Conservation (phyloP, 805 yeast genomes). For the Kodamaea neixiangensis region DNA sequence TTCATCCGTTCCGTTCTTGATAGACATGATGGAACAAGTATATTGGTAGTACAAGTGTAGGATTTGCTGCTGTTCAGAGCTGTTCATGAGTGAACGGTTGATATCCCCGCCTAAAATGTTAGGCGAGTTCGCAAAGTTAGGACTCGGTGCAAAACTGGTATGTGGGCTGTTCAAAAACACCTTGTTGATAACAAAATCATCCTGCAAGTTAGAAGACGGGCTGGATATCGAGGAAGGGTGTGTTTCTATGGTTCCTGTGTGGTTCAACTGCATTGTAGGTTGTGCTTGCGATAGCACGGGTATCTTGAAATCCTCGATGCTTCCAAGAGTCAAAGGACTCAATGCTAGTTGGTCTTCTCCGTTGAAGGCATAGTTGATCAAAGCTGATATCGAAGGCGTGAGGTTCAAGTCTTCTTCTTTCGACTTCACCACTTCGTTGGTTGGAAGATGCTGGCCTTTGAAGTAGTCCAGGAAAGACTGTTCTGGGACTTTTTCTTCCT, state of each 20-base stretch:
- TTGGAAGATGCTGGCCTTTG: background rate
- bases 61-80: constrained; percentile 40
- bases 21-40: constrained; percentile 54
- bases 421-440: background rate
- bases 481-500: background rate
- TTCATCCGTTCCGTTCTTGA: constrained; percentile 62
- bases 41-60: constrained; percentile 35
- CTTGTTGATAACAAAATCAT: constrained; percentile 7
- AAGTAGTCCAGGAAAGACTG: constrained; percentile 1
- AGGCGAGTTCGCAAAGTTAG: constrained; percentile 5
- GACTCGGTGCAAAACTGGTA: constrained; percentile 6
- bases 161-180: constrained; percentile 5
- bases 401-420: constrained; percentile 22
- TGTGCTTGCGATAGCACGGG: background rate
- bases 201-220: background rate
- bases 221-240: background rate
- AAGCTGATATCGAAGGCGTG: constrained; percentile 41
- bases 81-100: constrained; percentile 19
- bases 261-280: background rate
- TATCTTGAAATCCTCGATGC: constrained; percentile 5
- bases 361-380: constrained; percentile 36
- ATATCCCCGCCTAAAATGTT: constrained; percentile 7
- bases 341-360: constrained; percentile 20
- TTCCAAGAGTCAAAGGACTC: constrained; percentile 9
- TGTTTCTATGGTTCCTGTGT: background rate